Percentiles rank a stretch among this genome's conserved stretches.
phyloP scores from a whole-genome alignment of 202 grass and related monocot genomes.

The Zoysia matrella region DNA sequence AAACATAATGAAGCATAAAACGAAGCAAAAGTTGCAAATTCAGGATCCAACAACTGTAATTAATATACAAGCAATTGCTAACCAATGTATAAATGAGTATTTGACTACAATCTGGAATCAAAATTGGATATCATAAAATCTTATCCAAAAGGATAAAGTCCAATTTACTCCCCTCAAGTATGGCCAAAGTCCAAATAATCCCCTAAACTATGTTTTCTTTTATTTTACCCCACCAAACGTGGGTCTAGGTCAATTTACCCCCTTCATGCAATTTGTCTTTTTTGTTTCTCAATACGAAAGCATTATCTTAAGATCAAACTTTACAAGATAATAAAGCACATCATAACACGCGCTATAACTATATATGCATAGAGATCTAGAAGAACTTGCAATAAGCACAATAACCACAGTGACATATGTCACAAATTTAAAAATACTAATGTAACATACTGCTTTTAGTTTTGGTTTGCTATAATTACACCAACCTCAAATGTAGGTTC shows the following conservation, averaged over 20 bases:
- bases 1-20: conserved; percentile 28
- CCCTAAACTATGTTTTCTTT: no score
- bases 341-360: neutral
- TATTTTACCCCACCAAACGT: no score
- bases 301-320: no score
- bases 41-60: neutral
- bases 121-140: neutral
- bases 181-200: no score
- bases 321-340: no score
- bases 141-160: neutral
- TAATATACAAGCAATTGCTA: neutral
- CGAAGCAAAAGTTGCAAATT: neutral
- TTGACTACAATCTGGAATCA: neutral
- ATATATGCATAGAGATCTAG: neutral
- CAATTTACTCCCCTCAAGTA: no score
- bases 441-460: neutral
- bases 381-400: neutral
- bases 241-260: no score
- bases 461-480: conserved; percentile 9
- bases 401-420: neutral
- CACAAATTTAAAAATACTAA: neutral
- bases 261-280: no score
- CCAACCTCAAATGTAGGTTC: conserved; percentile 51
- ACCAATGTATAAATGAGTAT: neutral
- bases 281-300: no score